Percentiles rank a stretch among this genome's conserved stretches.
Evolutionary conservation across 495 filamentous ascomycete genomes (phyloP).

Genomic region (Penicillium dipodomyicola): DNA sequence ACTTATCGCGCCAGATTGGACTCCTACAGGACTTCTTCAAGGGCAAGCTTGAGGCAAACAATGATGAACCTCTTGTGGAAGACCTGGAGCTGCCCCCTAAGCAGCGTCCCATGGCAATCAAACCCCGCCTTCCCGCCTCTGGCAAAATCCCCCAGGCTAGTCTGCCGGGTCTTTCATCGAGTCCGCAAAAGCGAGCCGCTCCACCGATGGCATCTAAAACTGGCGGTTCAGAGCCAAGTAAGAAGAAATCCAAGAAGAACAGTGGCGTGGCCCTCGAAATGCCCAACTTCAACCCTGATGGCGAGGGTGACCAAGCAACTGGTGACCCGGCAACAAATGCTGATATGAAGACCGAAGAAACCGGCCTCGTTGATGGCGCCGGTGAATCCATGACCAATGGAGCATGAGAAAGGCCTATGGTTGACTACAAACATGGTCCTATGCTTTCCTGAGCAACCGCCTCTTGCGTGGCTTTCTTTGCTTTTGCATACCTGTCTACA

Average conservation of each 20-base stretch:
- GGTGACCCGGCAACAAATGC: constrained; percentile 20
- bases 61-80: constrained; percentile 80
- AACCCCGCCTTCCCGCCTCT: constrained; percentile 84
- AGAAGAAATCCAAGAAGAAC: constrained; percentile 51
- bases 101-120: constrained; percentile 70
- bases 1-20: constrained; percentile 73
- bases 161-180: constrained; percentile 44
- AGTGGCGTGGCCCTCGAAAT: constrained; percentile 36
- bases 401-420: constrained; percentile 7
- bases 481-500: neutral
- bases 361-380: constrained; percentile 12
- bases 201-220: constrained; percentile 31
- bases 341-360: constrained; percentile 25
- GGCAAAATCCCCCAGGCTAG: constrained; percentile 71
- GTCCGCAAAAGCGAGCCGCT: constrained; percentile 80
- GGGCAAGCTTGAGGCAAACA: constrained; percentile 76
- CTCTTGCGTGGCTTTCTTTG: neutral
- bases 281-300: constrained; percentile 32
- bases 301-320: constrained; percentile 27
- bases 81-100: constrained; percentile 93
- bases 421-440: neutral
- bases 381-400: constrained; percentile 38
- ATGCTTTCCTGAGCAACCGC: constrained; percentile 6
- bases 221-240: constrained; percentile 39
- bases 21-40: constrained; percentile 88